Percentiles rank a stretch among this genome's conserved stretches.
These are phyloP conservation scores for Gossypium rotundifolium DNA, from an alignment of 345 rosid genomes.

Conservation along the genomic window DNA sequence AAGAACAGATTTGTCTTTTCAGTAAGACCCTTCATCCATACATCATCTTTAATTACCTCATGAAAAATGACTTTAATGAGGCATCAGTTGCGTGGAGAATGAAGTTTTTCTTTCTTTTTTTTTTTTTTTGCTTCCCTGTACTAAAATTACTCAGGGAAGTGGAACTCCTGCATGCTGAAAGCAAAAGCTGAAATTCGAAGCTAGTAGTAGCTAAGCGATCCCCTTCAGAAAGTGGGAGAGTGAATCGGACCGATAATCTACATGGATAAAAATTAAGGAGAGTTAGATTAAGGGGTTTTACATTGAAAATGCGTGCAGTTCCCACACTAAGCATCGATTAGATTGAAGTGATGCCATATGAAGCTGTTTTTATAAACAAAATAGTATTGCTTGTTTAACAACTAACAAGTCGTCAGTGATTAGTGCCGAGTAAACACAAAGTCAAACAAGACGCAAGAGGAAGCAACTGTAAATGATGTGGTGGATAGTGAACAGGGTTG, in stretches of 20 bases:
- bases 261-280: not conserved
- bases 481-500: constrained; percentile 2
- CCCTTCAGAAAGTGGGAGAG: not conserved
- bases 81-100: constrained; percentile 3
- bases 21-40: not conserved
- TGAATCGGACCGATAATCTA: not conserved
- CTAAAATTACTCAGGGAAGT: not conserved
- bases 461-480: not conserved
- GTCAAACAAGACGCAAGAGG: not conserved
- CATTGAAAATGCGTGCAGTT: constrained; percentile 4
- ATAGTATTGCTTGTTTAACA: constrained; percentile 26
- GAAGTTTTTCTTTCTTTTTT: not conserved
- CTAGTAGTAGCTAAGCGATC: not conserved
- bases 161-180: constrained; percentile 1
- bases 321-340: constrained; percentile 23
- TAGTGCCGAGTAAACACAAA: not conserved
- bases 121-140: not conserved
- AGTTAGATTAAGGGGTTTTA: not conserved
- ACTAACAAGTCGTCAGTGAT: constrained; percentile 20
- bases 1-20: not conserved
- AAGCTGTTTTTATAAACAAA: not conserved
- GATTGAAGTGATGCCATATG: constrained; percentile 28
- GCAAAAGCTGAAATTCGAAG: not conserved
- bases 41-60: constrained; percentile 1
- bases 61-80: not conserved